These are phyloP conservation scores for Phytophthora quininea DNA, from an alignment of 352 stramenopile species.

Conservation along the genomic window DNA sequence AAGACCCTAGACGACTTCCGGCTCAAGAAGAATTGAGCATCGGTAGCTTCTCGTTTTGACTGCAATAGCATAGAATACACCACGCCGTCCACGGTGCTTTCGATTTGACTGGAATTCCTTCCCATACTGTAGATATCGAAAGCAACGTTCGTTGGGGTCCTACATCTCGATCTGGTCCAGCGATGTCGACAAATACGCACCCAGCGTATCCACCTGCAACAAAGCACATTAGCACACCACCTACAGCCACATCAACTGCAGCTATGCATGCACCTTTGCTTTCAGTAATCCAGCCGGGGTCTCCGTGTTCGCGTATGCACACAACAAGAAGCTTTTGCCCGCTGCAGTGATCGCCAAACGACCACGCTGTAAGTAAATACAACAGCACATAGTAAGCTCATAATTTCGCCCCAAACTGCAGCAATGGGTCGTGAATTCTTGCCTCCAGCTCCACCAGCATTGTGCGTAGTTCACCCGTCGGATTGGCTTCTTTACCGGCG, in stretches of 20 bases:
- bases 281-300: slow-evolving; percentile 72
- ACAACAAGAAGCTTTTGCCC: slow-evolving; percentile 78
- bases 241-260: slow-evolving; percentile 5
- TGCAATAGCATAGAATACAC: slow-evolving; percentile 20
- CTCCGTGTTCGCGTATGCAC: slow-evolving; percentile 69
- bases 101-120: slow-evolving; percentile 14
- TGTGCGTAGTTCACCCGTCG: slow-evolving; percentile 54
- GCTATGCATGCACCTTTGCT: slow-evolving; percentile 53
- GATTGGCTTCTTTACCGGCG: slow-evolving; percentile 71
- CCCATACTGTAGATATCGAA: slow-evolving; percentile 13
- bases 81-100: slow-evolving; percentile 3
- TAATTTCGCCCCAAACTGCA: slow-evolving; percentile 1
- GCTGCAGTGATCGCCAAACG: slow-evolving; percentile 68
- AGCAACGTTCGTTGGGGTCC: slow-evolving; percentile 10
- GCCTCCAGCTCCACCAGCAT: slow-evolving; percentile 81
- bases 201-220: slow-evolving; percentile 63
- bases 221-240: slow-evolving; percentile 2
- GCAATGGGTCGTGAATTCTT: slow-evolving; percentile 5
- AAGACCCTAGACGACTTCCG: slow-evolving; percentile 73
- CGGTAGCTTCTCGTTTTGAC: slow-evolving; percentile 23
- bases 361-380: slow-evolving; percentile 42
- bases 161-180: slow-evolving; percentile 79
- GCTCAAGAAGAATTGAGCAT: slow-evolving; percentile 21
- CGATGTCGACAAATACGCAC: slow-evolving; percentile 61
- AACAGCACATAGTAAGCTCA: background rate